These are phyloP conservation scores for Ilex aquifolium DNA, from an alignment of 257 asterid species.

Conservation along the genomic window DNA sequence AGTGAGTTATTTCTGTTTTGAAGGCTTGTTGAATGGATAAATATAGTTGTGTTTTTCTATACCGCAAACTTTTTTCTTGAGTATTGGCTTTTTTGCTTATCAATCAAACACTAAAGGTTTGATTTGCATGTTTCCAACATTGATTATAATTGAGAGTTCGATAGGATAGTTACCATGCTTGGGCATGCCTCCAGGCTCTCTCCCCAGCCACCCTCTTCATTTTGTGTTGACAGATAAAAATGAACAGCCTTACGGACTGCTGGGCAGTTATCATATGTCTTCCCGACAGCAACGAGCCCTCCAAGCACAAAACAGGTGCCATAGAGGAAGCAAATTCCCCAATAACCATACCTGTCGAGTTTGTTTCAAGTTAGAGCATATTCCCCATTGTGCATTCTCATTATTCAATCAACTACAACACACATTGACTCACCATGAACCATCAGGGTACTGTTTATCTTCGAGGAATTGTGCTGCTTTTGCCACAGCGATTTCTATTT, in stretches of 20 bases:
- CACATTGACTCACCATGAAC: conserved; percentile 52
- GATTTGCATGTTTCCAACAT: no score
- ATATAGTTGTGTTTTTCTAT: no score
- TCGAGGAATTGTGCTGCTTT: conserved; percentile 46
- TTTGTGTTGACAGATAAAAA: conserved; percentile 52
- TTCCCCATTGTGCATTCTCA: background rate
- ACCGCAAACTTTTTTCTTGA: no score
- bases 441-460: conserved; percentile 55
- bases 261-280: conserved; percentile 48
- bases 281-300: conserved; percentile 53
- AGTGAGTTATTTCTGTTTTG: background rate
- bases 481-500: conserved; percentile 45
- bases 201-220: conserved; percentile 90
- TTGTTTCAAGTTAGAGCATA: background rate
- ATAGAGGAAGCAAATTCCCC: conserved; percentile 77
- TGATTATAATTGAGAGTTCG: no score
- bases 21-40: no score
- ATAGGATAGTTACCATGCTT: conserved; percentile 44
- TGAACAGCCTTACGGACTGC: conserved; percentile 46
- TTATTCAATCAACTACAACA: background rate
- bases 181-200: conserved; percentile 79
- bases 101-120: no score
- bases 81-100: no score
- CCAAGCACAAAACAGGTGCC: conserved; percentile 58
- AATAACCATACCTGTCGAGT: conserved; percentile 55